These are phyloP conservation scores for Oidium heveae DNA, from an alignment of 2,329 filamentous ascomycete genomes.

Conservation along the genomic window DNA sequence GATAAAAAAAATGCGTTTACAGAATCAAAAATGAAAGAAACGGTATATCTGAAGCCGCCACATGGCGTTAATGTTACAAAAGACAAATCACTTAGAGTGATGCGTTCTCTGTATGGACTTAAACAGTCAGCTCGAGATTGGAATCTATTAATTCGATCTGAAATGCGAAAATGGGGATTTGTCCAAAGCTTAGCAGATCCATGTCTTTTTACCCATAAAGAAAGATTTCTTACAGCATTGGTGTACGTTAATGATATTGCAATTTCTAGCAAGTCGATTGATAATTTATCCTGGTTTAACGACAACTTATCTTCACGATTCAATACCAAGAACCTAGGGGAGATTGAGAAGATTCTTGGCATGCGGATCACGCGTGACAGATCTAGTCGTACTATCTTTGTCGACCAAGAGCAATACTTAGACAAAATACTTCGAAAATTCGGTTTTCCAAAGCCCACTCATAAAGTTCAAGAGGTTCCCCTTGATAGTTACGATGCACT, in stretches of 20 bases:
- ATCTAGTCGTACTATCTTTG: not conserved
- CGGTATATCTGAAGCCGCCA: too few relatives aligned
- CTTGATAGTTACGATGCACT: not conserved
- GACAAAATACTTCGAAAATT: not conserved
- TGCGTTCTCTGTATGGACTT: not conserved
- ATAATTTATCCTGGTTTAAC: not conserved
- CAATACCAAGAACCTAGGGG: too few relatives aligned
- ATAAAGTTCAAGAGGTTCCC: not conserved
- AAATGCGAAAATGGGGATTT: not conserved
- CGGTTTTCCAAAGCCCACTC: too few relatives aligned
- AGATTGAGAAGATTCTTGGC: too few relatives aligned
- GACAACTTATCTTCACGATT: not conserved
- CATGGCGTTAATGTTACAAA: not conserved
- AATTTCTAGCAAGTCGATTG: not conserved
- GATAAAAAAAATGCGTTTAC: not conserved
- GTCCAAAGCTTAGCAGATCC: too few relatives aligned
- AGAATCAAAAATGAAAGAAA: not conserved
- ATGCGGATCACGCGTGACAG: too few relatives aligned
- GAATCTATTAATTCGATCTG: not conserved
- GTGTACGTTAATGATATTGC: not conserved
- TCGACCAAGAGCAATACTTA: not conserved
- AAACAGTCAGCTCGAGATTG: too few relatives aligned
- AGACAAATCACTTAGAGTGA: not conserved
- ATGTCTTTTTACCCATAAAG: too few relatives aligned
- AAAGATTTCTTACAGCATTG: not conserved